Evolutionary conservation across 495 filamentous ascomycete species (phyloP).

Genomic region (Parmelia sp.): DNA sequence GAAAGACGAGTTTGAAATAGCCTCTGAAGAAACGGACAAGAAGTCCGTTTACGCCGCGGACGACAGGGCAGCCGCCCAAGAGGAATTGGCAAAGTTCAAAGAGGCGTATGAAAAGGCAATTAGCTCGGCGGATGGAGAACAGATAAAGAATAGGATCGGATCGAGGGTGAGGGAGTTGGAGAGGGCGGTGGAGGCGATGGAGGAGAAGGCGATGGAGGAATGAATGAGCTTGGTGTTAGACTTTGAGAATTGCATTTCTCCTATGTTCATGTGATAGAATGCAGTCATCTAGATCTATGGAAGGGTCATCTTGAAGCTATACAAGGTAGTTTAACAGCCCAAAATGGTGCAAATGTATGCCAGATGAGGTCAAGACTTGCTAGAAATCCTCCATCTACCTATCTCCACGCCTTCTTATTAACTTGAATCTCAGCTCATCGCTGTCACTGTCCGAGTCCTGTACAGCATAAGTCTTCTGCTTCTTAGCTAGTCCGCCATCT

Average conservation of each 20-base stretch:
- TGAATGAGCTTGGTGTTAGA: too few relatives aligned
- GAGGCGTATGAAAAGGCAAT: constrained; percentile 40
- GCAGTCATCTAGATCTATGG: not conserved
- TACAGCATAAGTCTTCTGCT: constrained; percentile 31
- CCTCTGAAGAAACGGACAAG: constrained; percentile 50
- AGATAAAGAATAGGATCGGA: constrained; percentile 46
- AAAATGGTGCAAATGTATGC: not conserved
- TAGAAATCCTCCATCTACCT: constrained; percentile 3
- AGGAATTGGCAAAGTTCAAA: constrained; percentile 45
- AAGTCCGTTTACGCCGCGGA: constrained; percentile 47
- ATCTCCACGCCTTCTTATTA: constrained; percentile 27
- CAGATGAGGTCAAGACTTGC: not conserved
- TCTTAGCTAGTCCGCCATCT: constrained; percentile 40
- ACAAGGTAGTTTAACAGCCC: not conserved
- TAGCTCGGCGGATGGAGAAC: constrained; percentile 36
- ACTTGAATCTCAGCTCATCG: constrained; percentile 49
- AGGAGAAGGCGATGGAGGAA: constrained; percentile 39
- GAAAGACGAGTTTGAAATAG: constrained; percentile 52
- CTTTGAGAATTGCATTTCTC: too few relatives aligned
- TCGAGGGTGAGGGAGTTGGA: constrained; percentile 49
- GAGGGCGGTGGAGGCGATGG: constrained; percentile 42
- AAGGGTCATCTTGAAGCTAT: not conserved
- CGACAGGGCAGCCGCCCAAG: constrained; percentile 46
- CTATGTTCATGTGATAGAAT: not conserved
- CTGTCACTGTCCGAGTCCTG: constrained; percentile 39